Conservation (phyloP, 306 rosid species). For the Benincasa hispida region DNA sequence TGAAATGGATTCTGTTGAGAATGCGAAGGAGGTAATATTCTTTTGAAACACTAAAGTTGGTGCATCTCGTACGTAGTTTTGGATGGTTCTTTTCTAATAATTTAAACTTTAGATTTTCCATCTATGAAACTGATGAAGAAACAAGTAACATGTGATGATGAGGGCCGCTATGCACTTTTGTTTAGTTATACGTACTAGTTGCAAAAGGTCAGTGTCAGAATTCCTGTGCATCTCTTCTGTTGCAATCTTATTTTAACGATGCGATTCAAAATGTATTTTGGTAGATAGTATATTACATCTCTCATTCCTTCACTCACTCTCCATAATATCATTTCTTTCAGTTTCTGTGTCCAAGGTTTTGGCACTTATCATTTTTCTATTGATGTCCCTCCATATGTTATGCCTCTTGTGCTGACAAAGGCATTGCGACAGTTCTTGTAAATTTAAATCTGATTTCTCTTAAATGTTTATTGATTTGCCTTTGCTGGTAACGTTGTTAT, state of each 20-base stretch:
- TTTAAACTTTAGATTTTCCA: not conserved
- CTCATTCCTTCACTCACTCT: not conserved
- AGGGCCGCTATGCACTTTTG: not conserved
- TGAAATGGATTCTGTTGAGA: constrained; percentile 46
- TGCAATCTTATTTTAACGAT: not conserved
- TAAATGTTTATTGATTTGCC: not conserved
- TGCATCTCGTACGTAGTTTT: not conserved
- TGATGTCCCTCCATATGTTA: not conserved
- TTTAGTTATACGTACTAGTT: not conserved
- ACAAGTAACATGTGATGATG: not conserved
- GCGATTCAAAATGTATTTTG: not conserved
- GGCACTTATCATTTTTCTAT: not conserved
- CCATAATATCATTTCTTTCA: not conserved
- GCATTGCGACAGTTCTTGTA: not conserved
- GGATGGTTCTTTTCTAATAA: not conserved
- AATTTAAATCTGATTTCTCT: not conserved
- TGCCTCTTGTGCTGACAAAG: not conserved
- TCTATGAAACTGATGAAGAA: not conserved
- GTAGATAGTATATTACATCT: not conserved
- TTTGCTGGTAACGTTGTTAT: not conserved
- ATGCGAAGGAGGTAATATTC: constrained; percentile 56
- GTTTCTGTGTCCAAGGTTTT: not conserved
- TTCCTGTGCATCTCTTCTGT: not conserved
- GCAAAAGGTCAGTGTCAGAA: not conserved
- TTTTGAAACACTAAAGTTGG: not conserved